phyloP scores from a whole-genome alignment of 352 stramenopile genomes.

The Thalassiosira mediterranea region DNA sequence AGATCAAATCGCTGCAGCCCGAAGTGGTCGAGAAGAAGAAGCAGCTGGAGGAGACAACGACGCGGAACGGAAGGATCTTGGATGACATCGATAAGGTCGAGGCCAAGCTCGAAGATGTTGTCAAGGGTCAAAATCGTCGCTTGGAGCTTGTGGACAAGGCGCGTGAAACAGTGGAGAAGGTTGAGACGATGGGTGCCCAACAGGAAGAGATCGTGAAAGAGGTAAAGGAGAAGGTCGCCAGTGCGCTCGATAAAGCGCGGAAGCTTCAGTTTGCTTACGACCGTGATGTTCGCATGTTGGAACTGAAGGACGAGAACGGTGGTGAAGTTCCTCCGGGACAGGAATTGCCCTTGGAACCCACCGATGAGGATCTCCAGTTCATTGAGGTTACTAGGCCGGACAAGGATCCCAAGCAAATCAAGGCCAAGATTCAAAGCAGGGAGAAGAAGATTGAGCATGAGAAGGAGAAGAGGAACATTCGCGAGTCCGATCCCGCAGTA shows the following conservation, averaged over 20 bases:
- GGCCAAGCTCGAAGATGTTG: constrained; percentile 56
- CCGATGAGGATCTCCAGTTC: constrained; percentile 63
- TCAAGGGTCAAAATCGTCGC: constrained; percentile 47
- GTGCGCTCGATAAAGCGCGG: constrained; percentile 46
- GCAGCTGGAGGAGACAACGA: constrained; percentile 61
- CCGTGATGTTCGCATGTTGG: not conserved
- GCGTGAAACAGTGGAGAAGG: constrained; percentile 66
- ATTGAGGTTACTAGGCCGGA: constrained; percentile 51
- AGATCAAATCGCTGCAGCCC: constrained; percentile 58
- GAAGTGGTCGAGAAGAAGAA: constrained; percentile 50
- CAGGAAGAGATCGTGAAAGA: constrained; percentile 53
- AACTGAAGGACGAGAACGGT: constrained; percentile 25
- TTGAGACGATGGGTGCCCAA: constrained; percentile 49
- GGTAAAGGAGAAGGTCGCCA: constrained; percentile 33
- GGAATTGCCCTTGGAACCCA: constrained; percentile 50
- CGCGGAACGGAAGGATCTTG: constrained; percentile 72
- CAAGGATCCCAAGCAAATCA: constrained; percentile 62
- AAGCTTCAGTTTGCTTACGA: constrained; percentile 23
- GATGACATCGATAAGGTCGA: constrained; percentile 68
- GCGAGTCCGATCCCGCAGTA: constrained; percentile 57
- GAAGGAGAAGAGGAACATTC: constrained; percentile 55
- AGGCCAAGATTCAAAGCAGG: constrained; percentile 49
- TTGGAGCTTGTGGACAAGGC: constrained; percentile 68
- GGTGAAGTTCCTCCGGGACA: constrained; percentile 16
- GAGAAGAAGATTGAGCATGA: constrained; percentile 67